Evolutionary conservation across 805 yeast species (phyloP).

Genomic region (Kuraishia molischiana): DNA sequence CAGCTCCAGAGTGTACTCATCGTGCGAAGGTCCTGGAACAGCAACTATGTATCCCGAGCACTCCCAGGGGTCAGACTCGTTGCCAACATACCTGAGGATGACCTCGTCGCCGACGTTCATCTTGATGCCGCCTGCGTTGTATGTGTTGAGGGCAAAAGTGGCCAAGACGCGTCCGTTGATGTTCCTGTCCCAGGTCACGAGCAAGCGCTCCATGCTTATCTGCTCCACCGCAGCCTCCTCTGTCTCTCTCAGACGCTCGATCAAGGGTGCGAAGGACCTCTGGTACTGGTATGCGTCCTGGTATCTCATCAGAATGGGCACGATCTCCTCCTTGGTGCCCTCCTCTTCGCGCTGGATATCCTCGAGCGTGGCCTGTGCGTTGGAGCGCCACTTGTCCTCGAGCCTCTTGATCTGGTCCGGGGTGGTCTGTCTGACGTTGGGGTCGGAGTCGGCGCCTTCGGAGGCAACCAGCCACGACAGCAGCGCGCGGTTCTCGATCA

Average conservation of each 20-base stretch:
- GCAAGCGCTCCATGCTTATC: constrained; percentile 63
- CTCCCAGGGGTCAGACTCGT: constrained; percentile 55
- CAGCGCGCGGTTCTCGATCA: constrained; percentile 71
- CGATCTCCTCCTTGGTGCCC: constrained; percentile 51
- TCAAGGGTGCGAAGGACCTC: constrained; percentile 73
- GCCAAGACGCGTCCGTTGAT: constrained; percentile 47
- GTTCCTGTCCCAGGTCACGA: constrained; percentile 66
- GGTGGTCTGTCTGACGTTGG: constrained; percentile 43
- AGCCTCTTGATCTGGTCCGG: constrained; percentile 58
- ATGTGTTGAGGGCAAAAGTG: constrained; percentile 50
- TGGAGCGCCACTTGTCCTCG: constrained; percentile 75
- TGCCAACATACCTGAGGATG: constrained; percentile 52
- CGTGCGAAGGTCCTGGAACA: constrained; percentile 57
- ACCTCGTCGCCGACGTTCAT: constrained; percentile 84
- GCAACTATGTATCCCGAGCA: constrained; percentile 62
- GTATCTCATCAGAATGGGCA: constrained; percentile 69
- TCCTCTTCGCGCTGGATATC: constrained; percentile 47
- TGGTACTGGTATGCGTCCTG: constrained; percentile 81
- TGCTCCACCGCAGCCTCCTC: constrained; percentile 69
- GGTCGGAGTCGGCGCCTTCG: constrained; percentile 56
- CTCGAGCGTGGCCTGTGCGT: constrained; percentile 54
- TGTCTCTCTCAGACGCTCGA: constrained; percentile 72
- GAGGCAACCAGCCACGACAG: constrained; percentile 69
- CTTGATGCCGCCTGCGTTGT: constrained; percentile 54
- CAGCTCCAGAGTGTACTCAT: constrained; percentile 66